Percentiles rank a stretch among this genome's conserved stretches.
Evolutionary conservation across 495 filamentous ascomycete species (phyloP).

Genomic region (Astrothelium subdiscretum): DNA sequence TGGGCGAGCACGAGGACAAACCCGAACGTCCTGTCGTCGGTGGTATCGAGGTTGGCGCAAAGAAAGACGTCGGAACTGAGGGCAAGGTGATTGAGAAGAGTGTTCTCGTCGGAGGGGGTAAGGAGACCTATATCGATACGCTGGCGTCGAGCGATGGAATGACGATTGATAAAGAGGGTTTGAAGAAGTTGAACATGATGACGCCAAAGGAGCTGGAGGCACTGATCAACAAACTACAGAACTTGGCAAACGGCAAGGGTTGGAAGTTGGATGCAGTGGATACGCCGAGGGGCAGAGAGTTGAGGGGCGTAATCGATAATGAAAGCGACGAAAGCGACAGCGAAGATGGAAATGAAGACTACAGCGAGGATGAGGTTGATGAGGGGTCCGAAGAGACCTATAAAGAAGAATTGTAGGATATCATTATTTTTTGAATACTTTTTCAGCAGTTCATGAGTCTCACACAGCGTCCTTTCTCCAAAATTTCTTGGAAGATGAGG

Average conservation of each 20-base stretch:
- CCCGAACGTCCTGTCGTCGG: conserved; percentile 36
- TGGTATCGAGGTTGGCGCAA: conserved; percentile 48
- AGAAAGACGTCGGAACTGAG: conserved; percentile 43
- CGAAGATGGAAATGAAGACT: conserved; percentile 22
- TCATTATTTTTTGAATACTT: neutral
- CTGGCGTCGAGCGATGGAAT: conserved; percentile 35
- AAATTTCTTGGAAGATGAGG: too few relatives aligned
- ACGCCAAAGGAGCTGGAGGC: conserved; percentile 52
- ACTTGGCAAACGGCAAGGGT: conserved; percentile 38
- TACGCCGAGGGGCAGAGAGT: conserved; percentile 37
- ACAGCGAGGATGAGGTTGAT: conserved; percentile 34
- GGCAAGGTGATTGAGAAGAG: conserved; percentile 46
- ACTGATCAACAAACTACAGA: conserved; percentile 45
- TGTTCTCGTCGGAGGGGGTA: conserved; percentile 43
- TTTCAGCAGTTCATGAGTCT: neutral
- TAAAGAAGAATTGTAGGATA: conserved; percentile 35
- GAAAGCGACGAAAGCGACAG: conserved; percentile 37
- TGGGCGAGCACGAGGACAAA: conserved; percentile 7
- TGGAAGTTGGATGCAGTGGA: conserved; percentile 51
- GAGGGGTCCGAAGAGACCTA: conserved; percentile 35
- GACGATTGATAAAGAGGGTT: conserved; percentile 44
- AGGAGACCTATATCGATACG: conserved; percentile 33
- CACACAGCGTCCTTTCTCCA: neutral
- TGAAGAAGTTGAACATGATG: conserved; percentile 57
- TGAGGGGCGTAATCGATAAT: conserved; percentile 42